A percentile compares a stretch with the other conserved stretches of the same genome.
Evolutionary conservation across 176 grass and related monocot genomes (phyloP).

Genomic region (Triticum timopheevii): DNA sequence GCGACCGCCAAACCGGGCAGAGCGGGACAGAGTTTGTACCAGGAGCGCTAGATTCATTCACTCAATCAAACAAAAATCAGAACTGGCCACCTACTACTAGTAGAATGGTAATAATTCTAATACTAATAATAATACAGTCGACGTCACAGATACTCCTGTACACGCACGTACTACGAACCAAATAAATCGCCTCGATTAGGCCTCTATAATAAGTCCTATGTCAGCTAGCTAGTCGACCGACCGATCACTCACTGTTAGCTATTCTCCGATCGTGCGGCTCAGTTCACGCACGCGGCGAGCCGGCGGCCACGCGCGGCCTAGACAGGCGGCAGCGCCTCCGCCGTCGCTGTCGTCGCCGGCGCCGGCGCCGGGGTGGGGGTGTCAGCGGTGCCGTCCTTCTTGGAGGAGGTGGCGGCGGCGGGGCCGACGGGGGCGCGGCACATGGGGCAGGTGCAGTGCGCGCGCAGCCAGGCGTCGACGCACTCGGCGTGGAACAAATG

Average conservation of each 20-base stretch:
- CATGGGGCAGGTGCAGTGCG: conserved; percentile 61
- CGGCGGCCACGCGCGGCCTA: not conserved
- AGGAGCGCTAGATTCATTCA: not conserved
- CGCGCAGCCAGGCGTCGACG: conserved; percentile 64
- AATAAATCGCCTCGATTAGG: conserved; percentile 20
- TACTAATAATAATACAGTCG: not conserved
- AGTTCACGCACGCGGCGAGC: not conserved
- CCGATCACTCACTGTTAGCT: not conserved
- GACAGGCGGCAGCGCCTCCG: conserved; percentile 24
- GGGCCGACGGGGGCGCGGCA: conserved; percentile 52
- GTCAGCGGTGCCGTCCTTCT: not conserved
- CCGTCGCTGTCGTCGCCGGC: not conserved
- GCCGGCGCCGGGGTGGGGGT: not conserved
- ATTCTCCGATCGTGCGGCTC: not conserved
- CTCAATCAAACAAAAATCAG: not conserved
- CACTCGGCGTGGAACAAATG: conserved; percentile 75
- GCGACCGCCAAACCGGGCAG: no score
- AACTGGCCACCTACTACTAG: no score
- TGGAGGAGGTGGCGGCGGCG: not conserved
- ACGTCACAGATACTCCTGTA: not conserved
- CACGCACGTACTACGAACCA: conserved; percentile 18
- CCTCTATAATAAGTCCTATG: conserved; percentile 19
- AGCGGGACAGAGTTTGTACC: no score
- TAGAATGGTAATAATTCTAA: no score
- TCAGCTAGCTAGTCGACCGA: not conserved